Evolutionary conservation across 2,329 filamentous ascomycete species (phyloP), one percentile per base, ranked within the genome.

Genomic region (Monilinia aucupariae): DNA sequence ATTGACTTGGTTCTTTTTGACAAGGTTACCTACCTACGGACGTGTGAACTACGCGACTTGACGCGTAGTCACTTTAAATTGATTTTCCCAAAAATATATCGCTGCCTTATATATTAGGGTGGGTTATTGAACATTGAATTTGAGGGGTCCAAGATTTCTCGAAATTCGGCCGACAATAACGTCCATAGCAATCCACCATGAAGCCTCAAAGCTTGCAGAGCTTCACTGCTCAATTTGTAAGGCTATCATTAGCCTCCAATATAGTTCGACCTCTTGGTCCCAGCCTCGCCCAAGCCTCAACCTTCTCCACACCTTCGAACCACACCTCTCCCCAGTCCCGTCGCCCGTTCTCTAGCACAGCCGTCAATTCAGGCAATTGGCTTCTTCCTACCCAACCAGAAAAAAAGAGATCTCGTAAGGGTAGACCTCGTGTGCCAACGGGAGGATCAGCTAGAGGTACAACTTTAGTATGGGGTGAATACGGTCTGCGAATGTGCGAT

Each of bases 401-500:
- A 74, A 88, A 86, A 73, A 91, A 90, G 76, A 96, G 96, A 81
- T 92, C 92, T 69, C 84, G 83, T 68, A 97, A 97, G 79, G 94
- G 93, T 47, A 85, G 92, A 2, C 88, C 90, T 56, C 86, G 91
- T 71, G 92, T 97, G 55, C 85, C 90, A 30, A 99, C 92, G 0
- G 94, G 94, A 66, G 94, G 94, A 65, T 96, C 90, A 62, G 87
- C 84, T 43, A 92, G 96, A 75, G 94, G 94, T 70, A 99, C 94
- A 43, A 97, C 93, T 0, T 89, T 99, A 25, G 86, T 96, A 63
- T 97, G 92, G 91, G 94, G 94, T 62, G 92, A 97, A 76, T 99
- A 92, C 74, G 94, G 94, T 10, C 80, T 99, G 69, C 90, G 94
- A 63, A 94, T 99, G 87, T 86, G 82, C 67, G 94, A 99, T 77